Evolutionary conservation across 2,329 filamentous ascomycete species (phyloP).

Genomic region (Colletotrichum tofieldiae): DNA sequence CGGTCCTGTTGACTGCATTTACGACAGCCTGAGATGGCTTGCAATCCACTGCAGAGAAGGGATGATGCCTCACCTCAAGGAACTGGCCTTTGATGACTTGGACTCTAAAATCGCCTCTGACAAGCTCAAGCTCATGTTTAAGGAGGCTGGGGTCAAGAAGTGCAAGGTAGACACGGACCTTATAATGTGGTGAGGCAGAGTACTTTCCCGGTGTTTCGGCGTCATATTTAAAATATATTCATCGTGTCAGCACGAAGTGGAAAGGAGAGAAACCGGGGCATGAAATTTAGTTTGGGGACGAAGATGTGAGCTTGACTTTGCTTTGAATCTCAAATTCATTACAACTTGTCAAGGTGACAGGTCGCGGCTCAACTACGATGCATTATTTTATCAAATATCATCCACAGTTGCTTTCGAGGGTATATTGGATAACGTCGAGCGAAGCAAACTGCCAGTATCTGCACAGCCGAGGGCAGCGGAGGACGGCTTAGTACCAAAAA

Average conservation of each 20-base stretch:
- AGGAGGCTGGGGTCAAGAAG: neutral
- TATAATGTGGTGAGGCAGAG: neutral
- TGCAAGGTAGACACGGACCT: neutral
- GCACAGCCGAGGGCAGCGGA: too few relatives aligned
- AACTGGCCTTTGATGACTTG: neutral
- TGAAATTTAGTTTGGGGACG: accelerated
- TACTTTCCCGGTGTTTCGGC: neutral
- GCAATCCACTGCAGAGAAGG: neutral
- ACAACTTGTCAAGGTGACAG: too few relatives aligned
- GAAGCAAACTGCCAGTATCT: too few relatives aligned
- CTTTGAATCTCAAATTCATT: too few relatives aligned
- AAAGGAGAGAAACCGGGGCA: too few relatives aligned
- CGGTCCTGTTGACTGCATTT: neutral
- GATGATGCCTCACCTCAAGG: neutral
- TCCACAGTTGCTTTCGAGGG: too few relatives aligned
- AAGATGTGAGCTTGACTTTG: neutral
- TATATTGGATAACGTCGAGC: too few relatives aligned
- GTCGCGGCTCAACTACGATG: too few relatives aligned
- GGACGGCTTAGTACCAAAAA: too few relatives aligned
- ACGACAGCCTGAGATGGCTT: neutral
- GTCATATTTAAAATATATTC: too few relatives aligned
- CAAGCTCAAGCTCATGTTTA: neutral
- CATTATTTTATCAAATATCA: too few relatives aligned
- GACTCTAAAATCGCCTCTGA: neutral
- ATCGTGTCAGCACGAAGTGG: neutral